These are phyloP conservation scores for Termitomyces sp. DNA, from an alignment of 768 basidiomycete genomes.

Conservation along the genomic window DNA sequence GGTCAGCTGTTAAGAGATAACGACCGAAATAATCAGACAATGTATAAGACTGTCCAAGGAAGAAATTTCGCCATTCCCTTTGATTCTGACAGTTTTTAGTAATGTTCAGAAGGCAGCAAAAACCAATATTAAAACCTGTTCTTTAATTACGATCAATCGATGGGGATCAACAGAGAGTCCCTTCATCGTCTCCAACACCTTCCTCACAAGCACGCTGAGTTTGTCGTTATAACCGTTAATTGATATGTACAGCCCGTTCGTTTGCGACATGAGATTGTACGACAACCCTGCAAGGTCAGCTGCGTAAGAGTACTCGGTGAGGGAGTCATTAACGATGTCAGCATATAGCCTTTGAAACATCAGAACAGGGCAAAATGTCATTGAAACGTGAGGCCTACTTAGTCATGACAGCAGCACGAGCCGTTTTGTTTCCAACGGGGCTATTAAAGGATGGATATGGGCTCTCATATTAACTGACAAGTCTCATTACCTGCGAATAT, in stretches of 20 bases:
- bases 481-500: constrained; percentile 60
- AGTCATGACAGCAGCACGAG: constrained; percentile 70
- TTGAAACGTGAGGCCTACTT: constrained; percentile 35
- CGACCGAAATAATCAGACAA: constrained; percentile 73
- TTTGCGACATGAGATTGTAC: constrained; percentile 61
- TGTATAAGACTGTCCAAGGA: constrained; percentile 76
- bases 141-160: constrained; percentile 76
- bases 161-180: constrained; percentile 60
- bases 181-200: constrained; percentile 67
- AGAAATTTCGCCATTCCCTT: constrained; percentile 82
- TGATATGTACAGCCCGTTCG: constrained; percentile 61
- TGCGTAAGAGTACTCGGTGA: constrained; percentile 89
- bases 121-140: constrained; percentile 49
- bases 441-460: constrained; percentile 26
- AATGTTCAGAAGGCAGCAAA: neutral
- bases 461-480: neutral
- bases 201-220: constrained; percentile 63
- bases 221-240: constrained; percentile 93
- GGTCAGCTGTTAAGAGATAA: constrained; percentile 63
- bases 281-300: constrained; percentile 87
- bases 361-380: neutral
- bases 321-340: constrained; percentile 82
- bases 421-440: constrained; percentile 52
- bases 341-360: constrained; percentile 57
- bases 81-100: constrained; percentile 44